phyloP scores from a whole-genome alignment of 768 basidiomycete species.

The Boletellus ananiceps region DNA sequence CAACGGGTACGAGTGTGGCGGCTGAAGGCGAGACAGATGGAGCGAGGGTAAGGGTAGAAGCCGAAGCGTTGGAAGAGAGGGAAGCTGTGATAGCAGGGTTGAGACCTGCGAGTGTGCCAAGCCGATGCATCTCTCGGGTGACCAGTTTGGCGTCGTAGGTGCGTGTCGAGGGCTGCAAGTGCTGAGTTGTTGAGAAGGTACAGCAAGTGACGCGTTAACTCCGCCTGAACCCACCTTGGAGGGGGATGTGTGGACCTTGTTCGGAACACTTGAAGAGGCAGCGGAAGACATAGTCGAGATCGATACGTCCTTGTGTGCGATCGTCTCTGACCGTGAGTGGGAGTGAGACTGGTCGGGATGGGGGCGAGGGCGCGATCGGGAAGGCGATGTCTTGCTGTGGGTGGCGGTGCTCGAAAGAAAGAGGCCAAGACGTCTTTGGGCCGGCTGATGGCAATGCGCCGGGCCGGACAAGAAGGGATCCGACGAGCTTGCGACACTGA shows the following conservation, averaged over 20 bases:
- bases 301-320: slow-evolving; percentile 16
- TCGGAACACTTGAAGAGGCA: slow-evolving; percentile 22
- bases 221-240: slow-evolving; percentile 30
- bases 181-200: slow-evolving; percentile 7
- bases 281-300: slow-evolving; percentile 25
- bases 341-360: slow-evolving; percentile 33
- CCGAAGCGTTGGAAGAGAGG: slow-evolving; percentile 42
- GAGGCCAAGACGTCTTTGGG: slow-evolving; percentile 29
- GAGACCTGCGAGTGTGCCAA: slow-evolving; percentile 58
- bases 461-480: slow-evolving; percentile 12
- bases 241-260: slow-evolving; percentile 31
- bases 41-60: slow-evolving; percentile 40
- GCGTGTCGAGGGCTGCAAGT: slow-evolving; percentile 52
- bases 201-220: slow-evolving; percentile 11
- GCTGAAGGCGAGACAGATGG: slow-evolving; percentile 39
- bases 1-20: slow-evolving; percentile 26
- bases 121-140: slow-evolving; percentile 80
- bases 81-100: slow-evolving; percentile 40
- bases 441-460: slow-evolving; percentile 29
- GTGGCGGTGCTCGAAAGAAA: slow-evolving; percentile 37
- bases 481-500: slow-evolving; percentile 5
- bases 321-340: slow-evolving; percentile 36
- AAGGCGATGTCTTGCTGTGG: slow-evolving; percentile 30
- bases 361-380: slow-evolving; percentile 22
- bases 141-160: slow-evolving; percentile 80